Evolutionary conservation across 2,329 filamentous ascomycete genomes (phyloP), one percentile per base, ranked within the genome.

Genomic region (Aspergillus ustus): DNA sequence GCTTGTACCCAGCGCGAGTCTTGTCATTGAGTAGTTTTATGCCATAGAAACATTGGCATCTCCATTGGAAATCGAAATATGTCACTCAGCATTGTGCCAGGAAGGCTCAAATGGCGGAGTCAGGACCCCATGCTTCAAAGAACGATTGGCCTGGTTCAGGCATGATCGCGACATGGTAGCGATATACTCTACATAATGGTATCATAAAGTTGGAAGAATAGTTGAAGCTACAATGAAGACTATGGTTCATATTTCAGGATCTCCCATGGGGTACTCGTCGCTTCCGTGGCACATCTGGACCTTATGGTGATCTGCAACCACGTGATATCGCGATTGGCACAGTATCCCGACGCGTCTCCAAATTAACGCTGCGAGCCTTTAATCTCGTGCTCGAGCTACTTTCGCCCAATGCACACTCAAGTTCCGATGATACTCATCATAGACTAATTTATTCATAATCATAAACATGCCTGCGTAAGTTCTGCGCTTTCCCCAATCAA

Each of bases 1-100:
- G 0, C 80, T 97, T 63, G 89, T 94, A 3, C 95, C 95, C 6
- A 97, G 92, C 64, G 93, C 93, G n/a, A 93, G 92, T 51, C 81
- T 99, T 69, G 88, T 96, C 70, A 87, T 96, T 58, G 78, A 81
- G 72, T 85, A 63, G 76, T 64, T 59, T n/a, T 19, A 31, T 52
- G 54, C 49, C 20, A 19, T 20, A 28, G 3, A 20, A 37, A 31
- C 2, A 40, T 52, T n/a, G 34, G 34, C 11, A 15, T 15, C 5
- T 40, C 34, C 15, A 40, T 40, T 13, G 34, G 9, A 15, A 5
- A 40, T 40, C 34, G 9, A 40, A 15, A 40, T 11, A 40, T 40
- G 13, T 13, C 34, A 11, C 8, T 13, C 31, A 34, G 31, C 25
- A 13, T 34, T 40, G 15, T 2, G 2, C 13, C 15, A 40, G 34